Evolutionary conservation across 495 filamentous ascomycete genomes (phyloP), one percentile per base, ranked within the genome.

Genomic region (Penicillium waksmanii): DNA sequence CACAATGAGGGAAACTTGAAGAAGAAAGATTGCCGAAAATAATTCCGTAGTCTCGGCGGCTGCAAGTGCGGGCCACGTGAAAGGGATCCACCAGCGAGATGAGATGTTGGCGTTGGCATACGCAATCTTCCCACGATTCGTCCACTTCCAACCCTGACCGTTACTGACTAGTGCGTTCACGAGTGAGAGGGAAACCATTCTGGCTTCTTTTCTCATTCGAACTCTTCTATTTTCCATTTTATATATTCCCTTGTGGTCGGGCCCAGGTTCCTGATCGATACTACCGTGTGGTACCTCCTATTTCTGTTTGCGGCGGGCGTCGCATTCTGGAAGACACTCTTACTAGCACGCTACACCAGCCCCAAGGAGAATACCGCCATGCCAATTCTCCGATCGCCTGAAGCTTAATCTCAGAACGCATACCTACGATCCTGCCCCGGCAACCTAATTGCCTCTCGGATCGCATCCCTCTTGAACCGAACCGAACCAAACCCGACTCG

Each of bases 301-400:
- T 48, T 55, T 57, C 62, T 61, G 60, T 58, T 63, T 63, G 60
- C 64, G 64, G 64, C 50, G 43, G 23, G 55, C 19, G 59, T 60
- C 56, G 60, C 56, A 66, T 66, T 56, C 47, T 50, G 40, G 57
- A 38, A 54, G 33, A 60, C 59, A 51, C 46, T 62, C 51, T 43
- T 18, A 53, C 51, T 19, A 51, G 48, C 33, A 49, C 42, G 40
- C 34, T 47, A 42, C 43, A 35, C 46, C 33, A 60, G 44, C 15
- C 42, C 27, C 35, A 27, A 23, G 46, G 23, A 50, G 21, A 50
- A 57, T 51, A 33, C 55, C 55, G 60, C 58, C 35, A 66, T 66
- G 64, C 54, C 33, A 60, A 31, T 60, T 60, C 47, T 34, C 51
- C 56, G 54, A 60, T 63, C 51, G 49, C 21, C 17, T 25, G 35